Base-by-base conservation (phyloP, 371 early-diverging fungal genomes). In the Mortierella sp. region DNA sequence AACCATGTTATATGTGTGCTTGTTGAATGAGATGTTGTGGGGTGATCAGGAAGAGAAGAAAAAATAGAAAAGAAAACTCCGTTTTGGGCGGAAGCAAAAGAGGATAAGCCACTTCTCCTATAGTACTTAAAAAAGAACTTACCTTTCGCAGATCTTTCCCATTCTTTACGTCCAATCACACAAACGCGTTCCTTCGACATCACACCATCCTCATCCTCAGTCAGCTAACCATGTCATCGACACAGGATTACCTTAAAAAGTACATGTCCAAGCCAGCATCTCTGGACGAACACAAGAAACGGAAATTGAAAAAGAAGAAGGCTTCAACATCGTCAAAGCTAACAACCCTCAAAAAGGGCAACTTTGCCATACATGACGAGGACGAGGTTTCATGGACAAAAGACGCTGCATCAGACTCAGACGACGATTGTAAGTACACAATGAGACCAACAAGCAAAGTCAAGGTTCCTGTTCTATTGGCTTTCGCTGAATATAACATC, bases 361-460 rank as follows among this genome's bases (percentile, higher is more conserved):
- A 91, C 73, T 84, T 91, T 78, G 92, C 90, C 58, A 92, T 93
- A 76, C 89, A 92, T 31, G 93, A 92, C 85, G 93, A 93, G 45
- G 92, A 92, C 48, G 91, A 90, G 42, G 79, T 79, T 38, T 88
- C 89, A 11, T 92, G 92, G 92, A 82, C 80, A 75, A 83, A 76
- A n/a, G 70, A 58, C 3, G 78, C 50, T 24, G 78, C 57, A 42
- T 82, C 77, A 1, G 87, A 86, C 14, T 81, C 82, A 31, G 81
- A 77, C 11, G 80, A 85, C 42, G 84, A 82, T 16, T 80, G 76
- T 79, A 78, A 63, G 74, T 16, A 28, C 9, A 63, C 11, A 16
- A 14, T 6, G 31, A 31, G 48, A 52, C 42, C 5, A 5, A 38
- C 5, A 38, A 3, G 42, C 42, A 5, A 38, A 5, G 42, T 5